phyloP scores from a whole-genome alignment of 371 early-diverging fungal genomes.

The Rhizopus delemar region DNA sequence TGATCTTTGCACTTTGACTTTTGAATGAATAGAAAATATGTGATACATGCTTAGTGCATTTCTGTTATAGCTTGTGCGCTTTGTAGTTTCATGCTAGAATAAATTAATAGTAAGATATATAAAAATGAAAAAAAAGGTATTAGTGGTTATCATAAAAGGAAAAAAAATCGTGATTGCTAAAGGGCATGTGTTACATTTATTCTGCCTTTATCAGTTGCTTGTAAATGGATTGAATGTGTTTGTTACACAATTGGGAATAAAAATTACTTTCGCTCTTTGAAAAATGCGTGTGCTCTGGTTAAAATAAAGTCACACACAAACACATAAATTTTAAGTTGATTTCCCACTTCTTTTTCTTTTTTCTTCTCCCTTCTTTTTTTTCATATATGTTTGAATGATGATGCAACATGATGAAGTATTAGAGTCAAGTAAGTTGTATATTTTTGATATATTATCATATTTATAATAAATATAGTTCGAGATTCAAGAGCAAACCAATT shows the following conservation, averaged over 20 bases:
- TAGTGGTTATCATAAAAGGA: no score
- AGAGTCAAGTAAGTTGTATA: conserved; percentile 17
- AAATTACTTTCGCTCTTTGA: background rate
- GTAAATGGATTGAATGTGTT: background rate
- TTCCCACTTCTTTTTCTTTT: background rate
- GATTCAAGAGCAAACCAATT: conserved; percentile 44
- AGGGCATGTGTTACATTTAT: no score
- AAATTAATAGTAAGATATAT: no score
- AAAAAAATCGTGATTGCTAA: no score
- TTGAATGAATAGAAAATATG: no score
- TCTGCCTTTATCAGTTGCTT: no score
- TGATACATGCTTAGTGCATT: no score
- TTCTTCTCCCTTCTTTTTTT: conserved; percentile 3
- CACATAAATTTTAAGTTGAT: background rate
- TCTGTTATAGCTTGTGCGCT: no score
- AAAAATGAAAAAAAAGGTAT: no score
- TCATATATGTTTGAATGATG: background rate
- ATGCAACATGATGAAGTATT: conserved; percentile 14
- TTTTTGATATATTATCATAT: background rate
- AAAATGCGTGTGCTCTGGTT: background rate
- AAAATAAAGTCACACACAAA: background rate
- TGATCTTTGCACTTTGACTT: no score
- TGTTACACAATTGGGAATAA: conserved; percentile 2
- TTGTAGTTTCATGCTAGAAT: no score
- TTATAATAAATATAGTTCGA: conserved; percentile 23